Evolutionary conservation across 257 asterid species (phyloP).

Genomic region (Solanum chiquidenum): DNA sequence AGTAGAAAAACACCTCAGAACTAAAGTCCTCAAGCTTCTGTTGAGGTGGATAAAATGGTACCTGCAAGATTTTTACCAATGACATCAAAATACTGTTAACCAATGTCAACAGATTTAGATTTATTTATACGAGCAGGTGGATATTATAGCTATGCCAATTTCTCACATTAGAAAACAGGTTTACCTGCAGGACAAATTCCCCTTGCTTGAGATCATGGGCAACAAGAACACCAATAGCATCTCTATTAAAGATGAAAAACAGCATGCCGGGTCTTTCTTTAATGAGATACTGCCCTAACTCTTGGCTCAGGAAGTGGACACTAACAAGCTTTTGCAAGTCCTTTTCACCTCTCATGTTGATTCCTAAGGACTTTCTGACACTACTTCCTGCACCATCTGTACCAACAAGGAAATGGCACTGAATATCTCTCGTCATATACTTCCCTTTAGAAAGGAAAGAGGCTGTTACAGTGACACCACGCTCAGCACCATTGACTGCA

Average conservation of each 20-base stretch:
- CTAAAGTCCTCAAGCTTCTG: slow-evolving; percentile 73
- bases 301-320: slow-evolving; percentile 70
- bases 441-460: slow-evolving; percentile 38
- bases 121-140: not conserved
- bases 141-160: not conserved
- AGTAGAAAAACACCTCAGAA: slow-evolving; percentile 34
- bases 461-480: slow-evolving; percentile 46
- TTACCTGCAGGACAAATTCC: slow-evolving; percentile 93
- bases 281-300: slow-evolving; percentile 71
- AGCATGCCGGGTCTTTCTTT: slow-evolving; percentile 92
- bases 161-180: not conserved
- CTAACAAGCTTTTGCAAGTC: slow-evolving; percentile 84
- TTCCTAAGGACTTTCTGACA: slow-evolving; percentile 60
- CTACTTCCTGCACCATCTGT: slow-evolving; percentile 91
- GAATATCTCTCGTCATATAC: slow-evolving; percentile 25
- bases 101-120: not conserved
- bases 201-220: slow-evolving; percentile 92
- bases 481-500: slow-evolving; percentile 29
- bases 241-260: slow-evolving; percentile 71
- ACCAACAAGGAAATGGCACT: slow-evolving; percentile 65
- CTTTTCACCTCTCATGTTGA: slow-evolving; percentile 66
- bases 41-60: slow-evolving; percentile 95
- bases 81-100: not conserved
- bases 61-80: slow-evolving; percentile 27
- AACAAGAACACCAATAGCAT: slow-evolving; percentile 85